Base-by-base conservation (phyloP, 2,329 filamentous ascomycete genomes). In the Fusarium transvaalense region DNA sequence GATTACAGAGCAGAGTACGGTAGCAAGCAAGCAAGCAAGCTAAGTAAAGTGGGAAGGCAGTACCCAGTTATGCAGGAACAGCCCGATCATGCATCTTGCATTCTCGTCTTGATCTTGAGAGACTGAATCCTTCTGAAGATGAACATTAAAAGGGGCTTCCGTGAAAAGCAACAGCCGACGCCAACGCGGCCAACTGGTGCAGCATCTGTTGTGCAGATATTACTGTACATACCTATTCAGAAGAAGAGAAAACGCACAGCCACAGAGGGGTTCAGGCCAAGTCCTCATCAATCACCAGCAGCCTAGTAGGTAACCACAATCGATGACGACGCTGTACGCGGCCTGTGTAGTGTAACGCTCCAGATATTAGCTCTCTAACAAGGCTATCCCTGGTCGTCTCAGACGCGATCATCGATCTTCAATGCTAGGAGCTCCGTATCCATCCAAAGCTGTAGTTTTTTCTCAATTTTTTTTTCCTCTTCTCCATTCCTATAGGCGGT, bases 271-370 rank as follows among this genome's bases (percentile, higher is more conserved):
- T 19, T 35, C 31, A 48, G 29, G 29, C 29, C 10, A 29, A 17
- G 21, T n/a, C 37, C 21, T 35, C n/a, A 19, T 19, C 27, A n/a
- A 45, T 38, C 43, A 34, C 14, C 21, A 19, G 38, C 39, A 61
- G 39, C 37, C n/a, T n/a, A n/a, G 59, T 31, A 54, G 29, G 56
- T 51, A 50, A 64, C 57, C 60, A 54, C 46, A 56, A 51, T 67
- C 58, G 43, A 69, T 69, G 67, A 69, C 67, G 67, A 69, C 55
- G 63, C 42, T 64, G 29, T 45, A 70, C 66, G 62, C 46, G 66
- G 66, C 66, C 66, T 54, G 10, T 50, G 50, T 48, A 52, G 63
- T 69, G 52, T 37, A 29, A 37, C 29, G 35, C 53, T 52, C 29
- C 42, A 45, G 25, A 31, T 31, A 53, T 34, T 58, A 62, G 41